Percentiles rank a stretch among this genome's conserved stretches.
phyloP scores from a whole-genome alignment of 2,329 filamentous ascomycete genomes.

The Dryadomyces quercus-mongolicae region DNA sequence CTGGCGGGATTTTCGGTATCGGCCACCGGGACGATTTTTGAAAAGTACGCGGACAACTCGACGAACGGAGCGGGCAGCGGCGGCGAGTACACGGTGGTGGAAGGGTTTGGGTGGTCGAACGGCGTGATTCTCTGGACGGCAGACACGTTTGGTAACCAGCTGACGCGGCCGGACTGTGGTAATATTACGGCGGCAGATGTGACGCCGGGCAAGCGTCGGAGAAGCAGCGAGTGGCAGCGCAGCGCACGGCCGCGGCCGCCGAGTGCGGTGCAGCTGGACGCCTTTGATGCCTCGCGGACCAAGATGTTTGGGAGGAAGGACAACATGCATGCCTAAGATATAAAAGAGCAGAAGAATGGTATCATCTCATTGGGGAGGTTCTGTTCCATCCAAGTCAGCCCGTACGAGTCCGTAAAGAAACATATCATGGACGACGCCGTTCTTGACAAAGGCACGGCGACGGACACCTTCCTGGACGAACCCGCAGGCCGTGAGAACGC shows the following conservation, averaged over 20 bases:
- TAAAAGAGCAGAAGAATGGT: neutral
- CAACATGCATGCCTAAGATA: neutral
- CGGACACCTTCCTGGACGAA: conserved; percentile 30
- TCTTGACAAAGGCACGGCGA: conserved; percentile 29
- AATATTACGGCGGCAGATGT: conserved; percentile 31
- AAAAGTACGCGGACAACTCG: conserved; percentile 52
- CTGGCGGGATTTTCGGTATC: conserved; percentile 30
- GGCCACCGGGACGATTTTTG: conserved; percentile 51
- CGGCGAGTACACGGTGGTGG: conserved; percentile 57
- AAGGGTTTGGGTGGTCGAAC: conserved; percentile 61
- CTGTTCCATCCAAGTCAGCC: conserved; percentile 3
- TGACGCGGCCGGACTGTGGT: conserved; percentile 44
- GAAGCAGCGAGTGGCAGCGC: conserved; percentile 4
- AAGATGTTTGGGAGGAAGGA: conserved; percentile 30
- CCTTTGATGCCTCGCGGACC: conserved; percentile 32
- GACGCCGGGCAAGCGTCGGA: conserved; percentile 18
- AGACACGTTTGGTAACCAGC: conserved; percentile 44
- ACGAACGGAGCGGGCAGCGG: conserved; percentile 51
- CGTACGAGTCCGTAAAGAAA: conserved; percentile 22
- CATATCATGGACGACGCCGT: conserved; percentile 25
- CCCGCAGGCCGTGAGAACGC: conserved; percentile 29
- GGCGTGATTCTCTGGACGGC: conserved; percentile 55
- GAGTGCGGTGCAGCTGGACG: conserved; percentile 33
- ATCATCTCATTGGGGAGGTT: neutral
- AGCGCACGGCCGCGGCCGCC: conserved; percentile 6